phyloP scores from a whole-genome alignment of 140 eudicot species.

The Cichorium intybus region DNA sequence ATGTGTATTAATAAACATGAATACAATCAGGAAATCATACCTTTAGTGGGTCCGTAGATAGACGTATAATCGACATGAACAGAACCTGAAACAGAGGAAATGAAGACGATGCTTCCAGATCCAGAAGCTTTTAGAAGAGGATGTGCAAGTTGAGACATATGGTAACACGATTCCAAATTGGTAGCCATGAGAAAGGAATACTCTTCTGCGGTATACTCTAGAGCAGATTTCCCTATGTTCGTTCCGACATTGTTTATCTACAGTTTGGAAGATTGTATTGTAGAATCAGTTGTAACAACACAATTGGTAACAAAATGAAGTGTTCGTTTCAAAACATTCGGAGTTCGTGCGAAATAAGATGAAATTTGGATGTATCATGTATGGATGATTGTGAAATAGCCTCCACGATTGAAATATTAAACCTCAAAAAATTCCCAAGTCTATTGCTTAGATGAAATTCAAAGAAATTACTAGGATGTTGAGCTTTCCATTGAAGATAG shows the following conservation, averaged over 20 bases:
- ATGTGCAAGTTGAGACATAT: conserved; percentile 59
- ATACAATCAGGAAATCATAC: neutral
- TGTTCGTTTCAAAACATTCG: too few relatives aligned
- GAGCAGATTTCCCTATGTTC: conserved; percentile 47
- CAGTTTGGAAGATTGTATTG: neutral
- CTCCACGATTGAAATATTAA: too few relatives aligned
- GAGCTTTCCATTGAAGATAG: conserved; percentile 59
- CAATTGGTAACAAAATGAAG: neutral
- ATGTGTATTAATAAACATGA: too few relatives aligned
- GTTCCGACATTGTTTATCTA: conserved; percentile 75
- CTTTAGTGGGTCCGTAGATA: conserved; percentile 62
- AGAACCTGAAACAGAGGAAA: conserved; percentile 67
- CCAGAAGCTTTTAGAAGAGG: conserved; percentile 64
- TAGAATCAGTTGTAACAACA: neutral
- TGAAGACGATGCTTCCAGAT: conserved; percentile 56
- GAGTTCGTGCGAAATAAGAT: too few relatives aligned
- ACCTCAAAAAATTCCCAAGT: too few relatives aligned
- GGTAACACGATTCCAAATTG: conserved; percentile 68
- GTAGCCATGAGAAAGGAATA: conserved; percentile 51
- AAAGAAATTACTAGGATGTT: conserved; percentile 58
- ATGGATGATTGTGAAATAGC: neutral
- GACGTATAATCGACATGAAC: conserved; percentile 41
- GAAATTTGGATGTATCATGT: too few relatives aligned
- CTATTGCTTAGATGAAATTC: neutral
- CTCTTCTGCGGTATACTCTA: conserved; percentile 54